Base-by-base conservation (phyloP, 306 rosid genomes). In the Cajanus cajan region DNA sequence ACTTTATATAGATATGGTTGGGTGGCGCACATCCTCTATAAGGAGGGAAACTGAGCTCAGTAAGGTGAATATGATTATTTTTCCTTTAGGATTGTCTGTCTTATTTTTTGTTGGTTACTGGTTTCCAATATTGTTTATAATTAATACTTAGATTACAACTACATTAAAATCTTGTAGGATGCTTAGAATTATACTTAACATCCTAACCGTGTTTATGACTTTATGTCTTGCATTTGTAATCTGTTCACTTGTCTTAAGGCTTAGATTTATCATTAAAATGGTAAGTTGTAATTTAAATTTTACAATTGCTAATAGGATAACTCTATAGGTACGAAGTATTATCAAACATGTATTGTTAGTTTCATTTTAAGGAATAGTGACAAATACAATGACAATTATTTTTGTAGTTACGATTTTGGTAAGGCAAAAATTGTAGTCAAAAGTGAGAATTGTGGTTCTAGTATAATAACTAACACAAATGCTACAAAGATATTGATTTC, bases 11-110 rank as follows among this genome's bases (percentile, higher is more conserved):
- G 98, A 95, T 83, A 92, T 95, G 98, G 98, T 92, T 86, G 98
- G 98, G 66, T 95, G 98, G 98, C 97, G 98, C 77, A 95, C 98
- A 61, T 95, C 98, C 72, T 95, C 98, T 40, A 88, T 95, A 79
- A 91, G 98, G 87, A 91, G 97, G 85, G 98, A 91, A 71, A 80
- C 83, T 7, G 98, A 92, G 80, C 90, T 92, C 74, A 41, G 85
- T 47, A 91, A 90, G 92, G 98, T 95, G 82, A 88, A 74, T 78
- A 74, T 83, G 69, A 79, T 71, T 15, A 68, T 71, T 76, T 76
- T 41, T 63, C 28, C 82, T 31, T 74, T 61, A 81, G 78, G 51
- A 28, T 55, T 75, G 33, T 54, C 69, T 78, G 33, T 54, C 69
- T 78, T 34, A 14, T 76, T 59, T 57, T 50, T 59, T 57, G 34